These are phyloP conservation scores for Ceratorhiza oryzae-sativae DNA, from an alignment of 1,284 basidiomycete genomes.

Conservation along the genomic window DNA sequence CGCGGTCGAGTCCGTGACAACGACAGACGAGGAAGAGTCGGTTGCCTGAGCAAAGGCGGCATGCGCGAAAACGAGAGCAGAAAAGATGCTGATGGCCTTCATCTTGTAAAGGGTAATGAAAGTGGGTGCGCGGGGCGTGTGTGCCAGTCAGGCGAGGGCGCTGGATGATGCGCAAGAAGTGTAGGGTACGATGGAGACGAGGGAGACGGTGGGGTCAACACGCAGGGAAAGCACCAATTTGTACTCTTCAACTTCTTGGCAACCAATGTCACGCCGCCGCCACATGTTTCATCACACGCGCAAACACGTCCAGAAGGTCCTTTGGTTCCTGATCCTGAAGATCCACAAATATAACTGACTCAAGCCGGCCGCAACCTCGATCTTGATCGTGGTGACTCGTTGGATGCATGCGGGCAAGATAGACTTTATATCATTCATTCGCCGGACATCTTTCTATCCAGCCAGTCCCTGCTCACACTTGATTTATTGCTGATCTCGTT, in stretches of 20 bases:
- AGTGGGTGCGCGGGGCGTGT: constrained; percentile 26
- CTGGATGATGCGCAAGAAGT: background rate
- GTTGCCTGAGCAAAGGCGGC: constrained; percentile 37
- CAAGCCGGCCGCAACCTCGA: no score
- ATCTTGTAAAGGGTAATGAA: constrained; percentile 21
- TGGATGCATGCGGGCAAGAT: no score
- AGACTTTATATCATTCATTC: no score
- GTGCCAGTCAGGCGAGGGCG: constrained; percentile 13
- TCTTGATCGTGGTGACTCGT: no score
- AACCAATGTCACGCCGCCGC: constrained; percentile 7
- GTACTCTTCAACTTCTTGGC: constrained; percentile 24
- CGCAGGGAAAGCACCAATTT: constrained; percentile 28
- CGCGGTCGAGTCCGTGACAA: background rate
- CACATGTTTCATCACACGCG: background rate
- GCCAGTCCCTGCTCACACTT: no score
- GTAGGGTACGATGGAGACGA: constrained; percentile 1
- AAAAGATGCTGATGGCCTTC: constrained; percentile 35
- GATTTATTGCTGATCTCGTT: no score
- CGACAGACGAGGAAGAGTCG: background rate
- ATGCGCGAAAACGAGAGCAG: constrained; percentile 40
- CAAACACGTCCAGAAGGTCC: no score
- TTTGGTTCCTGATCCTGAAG: constrained; percentile 15
- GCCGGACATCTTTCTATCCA: no score
- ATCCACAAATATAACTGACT: no score
- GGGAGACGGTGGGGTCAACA: constrained; percentile 13